phyloP scores from a whole-genome alignment of 1,284 basidiomycete species.

The Pseudozyma flocculosa region DNA sequence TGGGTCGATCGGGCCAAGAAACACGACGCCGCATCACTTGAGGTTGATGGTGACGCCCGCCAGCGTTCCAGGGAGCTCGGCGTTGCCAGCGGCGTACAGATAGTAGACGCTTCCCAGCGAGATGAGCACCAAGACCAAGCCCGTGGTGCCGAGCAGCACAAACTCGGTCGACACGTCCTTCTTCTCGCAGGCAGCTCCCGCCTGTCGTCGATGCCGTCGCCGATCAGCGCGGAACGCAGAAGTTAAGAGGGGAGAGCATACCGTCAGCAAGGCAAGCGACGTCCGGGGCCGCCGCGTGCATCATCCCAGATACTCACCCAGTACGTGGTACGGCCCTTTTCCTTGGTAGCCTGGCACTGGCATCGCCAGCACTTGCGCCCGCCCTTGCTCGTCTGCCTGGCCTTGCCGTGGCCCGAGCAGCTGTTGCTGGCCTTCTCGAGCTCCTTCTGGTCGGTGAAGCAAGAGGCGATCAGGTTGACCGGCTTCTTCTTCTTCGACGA shows the following conservation, averaged over 20 bases:
- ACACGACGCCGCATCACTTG: no score
- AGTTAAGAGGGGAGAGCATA: no score
- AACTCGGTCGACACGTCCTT: constrained; percentile 45
- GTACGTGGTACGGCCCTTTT: constrained; percentile 25
- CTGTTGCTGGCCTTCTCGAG: constrained; percentile 39
- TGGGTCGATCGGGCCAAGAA: no score
- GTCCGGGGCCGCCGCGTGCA: no score
- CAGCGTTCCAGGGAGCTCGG: constrained; percentile 45
- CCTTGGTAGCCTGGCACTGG: constrained; percentile 38
- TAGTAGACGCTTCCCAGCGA: constrained; percentile 31
- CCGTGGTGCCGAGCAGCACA: constrained; percentile 39
- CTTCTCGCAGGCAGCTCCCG: constrained; percentile 53
- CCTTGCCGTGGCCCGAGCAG: constrained; percentile 47
- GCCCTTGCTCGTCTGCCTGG: constrained; percentile 34
- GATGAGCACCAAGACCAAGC: constrained; percentile 31
- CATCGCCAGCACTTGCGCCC: constrained; percentile 48
- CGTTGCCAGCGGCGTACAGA: constrained; percentile 32
- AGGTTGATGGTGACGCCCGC: constrained; percentile 44
- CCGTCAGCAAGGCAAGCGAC: no score
- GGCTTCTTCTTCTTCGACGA: constrained; percentile 2
- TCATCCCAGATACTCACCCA: no score
- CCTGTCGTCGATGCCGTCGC: no score
- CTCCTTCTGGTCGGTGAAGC: constrained; percentile 28
- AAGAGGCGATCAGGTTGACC: constrained; percentile 27
- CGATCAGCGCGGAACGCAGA: no score